Conservation (phyloP, 345 rosid genomes). For the Populus euphratica region DNA sequence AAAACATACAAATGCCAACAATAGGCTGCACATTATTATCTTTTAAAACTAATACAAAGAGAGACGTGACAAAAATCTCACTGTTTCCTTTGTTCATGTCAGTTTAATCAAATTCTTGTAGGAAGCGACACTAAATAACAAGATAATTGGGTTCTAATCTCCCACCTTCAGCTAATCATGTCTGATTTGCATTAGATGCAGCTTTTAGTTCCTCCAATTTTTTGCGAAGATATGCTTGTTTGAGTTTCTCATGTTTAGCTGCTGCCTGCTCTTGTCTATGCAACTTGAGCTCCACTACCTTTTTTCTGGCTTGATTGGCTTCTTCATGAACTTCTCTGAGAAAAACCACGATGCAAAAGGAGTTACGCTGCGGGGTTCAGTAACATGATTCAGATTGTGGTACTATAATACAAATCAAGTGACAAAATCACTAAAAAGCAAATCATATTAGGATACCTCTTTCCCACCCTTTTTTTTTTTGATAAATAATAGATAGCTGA, state of each 20-base stretch:
- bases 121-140: background rate
- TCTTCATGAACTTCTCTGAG: slow-evolving; percentile 88
- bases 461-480: too few relatives aligned
- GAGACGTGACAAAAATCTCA: background rate
- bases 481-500: too few relatives aligned
- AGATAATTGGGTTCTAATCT: background rate
- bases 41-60: background rate
- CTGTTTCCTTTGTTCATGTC: background rate
- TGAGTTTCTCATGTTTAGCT: slow-evolving; percentile 72
- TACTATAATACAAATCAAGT: too few relatives aligned
- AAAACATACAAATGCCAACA: background rate
- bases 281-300: slow-evolving; percentile 57
- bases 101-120: background rate
- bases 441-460: too few relatives aligned
- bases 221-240: slow-evolving; percentile 78
- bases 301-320: slow-evolving; percentile 81
- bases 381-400: too few relatives aligned
- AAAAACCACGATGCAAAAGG: background rate
- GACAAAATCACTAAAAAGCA: too few relatives aligned
- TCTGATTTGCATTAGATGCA: slow-evolving; percentile 21
- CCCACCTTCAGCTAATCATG: background rate
- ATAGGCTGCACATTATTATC: background rate
- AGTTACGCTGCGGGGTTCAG: too few relatives aligned
- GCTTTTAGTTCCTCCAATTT: slow-evolving; percentile 83
- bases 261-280: slow-evolving; percentile 73